Evolutionary conservation across 148 eudicot species (phyloP), one percentile per base, ranked within the genome.

Genomic region (Vaccinium corymbosum): DNA sequence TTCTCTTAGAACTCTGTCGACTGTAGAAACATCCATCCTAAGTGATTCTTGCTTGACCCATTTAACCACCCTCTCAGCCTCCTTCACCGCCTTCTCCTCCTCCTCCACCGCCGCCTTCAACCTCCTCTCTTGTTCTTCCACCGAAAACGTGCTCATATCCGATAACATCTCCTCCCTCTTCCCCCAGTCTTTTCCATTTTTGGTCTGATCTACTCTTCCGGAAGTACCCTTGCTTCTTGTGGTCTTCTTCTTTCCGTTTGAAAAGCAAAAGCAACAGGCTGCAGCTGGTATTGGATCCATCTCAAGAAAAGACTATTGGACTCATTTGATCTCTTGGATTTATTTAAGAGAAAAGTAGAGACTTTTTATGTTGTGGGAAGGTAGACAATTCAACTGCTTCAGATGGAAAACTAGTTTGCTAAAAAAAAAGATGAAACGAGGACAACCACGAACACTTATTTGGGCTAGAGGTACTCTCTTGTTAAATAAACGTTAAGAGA

Each of bases 1-100:
- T 29, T 68, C 73, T 68, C 73, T 25, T 68, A 68, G 73, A 27
- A 68, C 42, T 73, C 35, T n/a, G 20, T 82, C 7, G 55, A 83
- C 53, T 0, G 79, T 35, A 8, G 80, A 55, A 46, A 83, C 84
- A 55, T 83, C 71, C 35, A 83, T 32, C 55, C 80, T 73, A 2
- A 51, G 29, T 55, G 84, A 83, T 83, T 74, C 84, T 74, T 83
- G 84, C 79, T 74, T 83, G 22, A 74, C 84, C 84, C 79, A 83
- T 14, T 74, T 22, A 53, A 83, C 80, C 3, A 74, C 84, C 71
- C 55, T 73, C 80, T 83, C 84, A 3, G 84, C 84, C 71, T 83
- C 55, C 55, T 46, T 42, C 12, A 75, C 49, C 12, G 57, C 80
- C 52, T 50, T 83, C 53, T 74, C 71, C 6, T 74, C 79, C 22